A percentile compares a stretch with the other conserved stretches of the same genome.
phyloP scores from a whole-genome alignment of 2,329 filamentous ascomycete genomes.

The Ceratocystiopsis sp. region DNA sequence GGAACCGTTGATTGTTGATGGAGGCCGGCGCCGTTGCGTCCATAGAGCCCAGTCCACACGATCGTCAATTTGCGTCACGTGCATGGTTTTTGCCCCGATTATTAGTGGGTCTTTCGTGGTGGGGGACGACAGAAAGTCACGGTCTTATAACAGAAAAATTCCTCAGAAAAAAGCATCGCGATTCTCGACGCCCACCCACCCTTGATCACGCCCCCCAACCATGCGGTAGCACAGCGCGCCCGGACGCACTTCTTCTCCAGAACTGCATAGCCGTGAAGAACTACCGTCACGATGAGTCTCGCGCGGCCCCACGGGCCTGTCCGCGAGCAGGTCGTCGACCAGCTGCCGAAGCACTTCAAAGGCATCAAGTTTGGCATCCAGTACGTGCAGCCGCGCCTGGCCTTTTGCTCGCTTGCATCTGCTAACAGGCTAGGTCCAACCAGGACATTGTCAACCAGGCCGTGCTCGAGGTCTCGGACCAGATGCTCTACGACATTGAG shows the following conservation, averaged over 20 bases:
- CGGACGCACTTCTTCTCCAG: background rate
- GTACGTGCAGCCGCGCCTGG: slow-evolving; percentile 26
- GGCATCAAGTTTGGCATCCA: slow-evolving; percentile 89
- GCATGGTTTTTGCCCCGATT: too few relatives aligned
- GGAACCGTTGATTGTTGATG: background rate
- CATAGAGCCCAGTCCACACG: too few relatives aligned
- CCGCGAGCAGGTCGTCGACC: slow-evolving; percentile 76
- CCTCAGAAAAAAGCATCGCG: too few relatives aligned
- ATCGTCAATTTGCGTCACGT: too few relatives aligned
- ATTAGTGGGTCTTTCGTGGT: too few relatives aligned
- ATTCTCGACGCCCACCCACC: too few relatives aligned
- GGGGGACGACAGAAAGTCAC: too few relatives aligned
- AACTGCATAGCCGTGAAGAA: background rate
- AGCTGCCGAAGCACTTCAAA: slow-evolving; percentile 78
- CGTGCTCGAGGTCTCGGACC: slow-evolving; percentile 85
- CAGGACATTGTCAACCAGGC: slow-evolving; percentile 93
- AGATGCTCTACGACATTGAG: slow-evolving; percentile 81
- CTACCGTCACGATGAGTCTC: slow-evolving; percentile 4
- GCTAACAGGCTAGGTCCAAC: slow-evolving; percentile 43
- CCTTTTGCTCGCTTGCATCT: background rate
- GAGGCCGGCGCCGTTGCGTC: too few relatives aligned
- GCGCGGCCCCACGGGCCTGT: slow-evolving; percentile 7
- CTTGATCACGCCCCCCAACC: background rate
- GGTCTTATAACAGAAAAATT: too few relatives aligned
- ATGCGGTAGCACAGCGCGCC: slow-evolving; percentile 5